A percentile compares a stretch with the other conserved stretches of the same genome.
Conservation (phyloP, 164 flowering plant species). For the Aristolochia contorta region DNA sequence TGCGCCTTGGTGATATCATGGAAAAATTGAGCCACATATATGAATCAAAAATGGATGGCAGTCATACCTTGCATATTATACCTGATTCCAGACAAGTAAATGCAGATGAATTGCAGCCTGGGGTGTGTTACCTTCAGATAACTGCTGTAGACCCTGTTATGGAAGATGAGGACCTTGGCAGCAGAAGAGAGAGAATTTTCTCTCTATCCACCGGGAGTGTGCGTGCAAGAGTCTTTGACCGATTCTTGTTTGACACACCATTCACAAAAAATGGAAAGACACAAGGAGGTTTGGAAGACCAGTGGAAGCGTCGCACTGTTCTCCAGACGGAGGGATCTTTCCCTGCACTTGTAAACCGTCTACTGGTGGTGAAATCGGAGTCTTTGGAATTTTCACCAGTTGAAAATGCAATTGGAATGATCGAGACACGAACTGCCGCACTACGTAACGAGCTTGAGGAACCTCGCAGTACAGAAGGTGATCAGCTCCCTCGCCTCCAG, state of each 20-base stretch:
- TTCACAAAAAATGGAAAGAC: conserved; percentile 98
- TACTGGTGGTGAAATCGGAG: conserved; percentile 79
- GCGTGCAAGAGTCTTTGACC: conserved; percentile 95
- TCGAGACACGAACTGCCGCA: conserved; percentile 96
- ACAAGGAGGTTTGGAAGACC: conserved; percentile 96
- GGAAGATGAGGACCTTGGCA: conserved; percentile 98
- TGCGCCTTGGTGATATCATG: conserved; percentile 96
- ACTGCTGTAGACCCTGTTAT: conserved; percentile 97
- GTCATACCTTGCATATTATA: conserved; percentile 74
- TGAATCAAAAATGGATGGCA: conserved; percentile 85
- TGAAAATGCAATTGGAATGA: conserved; percentile 98
- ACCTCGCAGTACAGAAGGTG: conserved; percentile 98
- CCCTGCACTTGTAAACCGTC: conserved; percentile 91
- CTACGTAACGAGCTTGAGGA: conserved; percentile 93
- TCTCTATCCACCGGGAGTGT: conserved; percentile 90
- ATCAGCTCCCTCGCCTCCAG: conserved; percentile 96
- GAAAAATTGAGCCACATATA: conserved; percentile 95
- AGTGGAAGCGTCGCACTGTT: conserved; percentile 91
- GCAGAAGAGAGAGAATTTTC: conserved; percentile 89
- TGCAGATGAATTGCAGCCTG: conserved; percentile 88
- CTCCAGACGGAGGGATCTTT: conserved; percentile 95
- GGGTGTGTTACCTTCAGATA: conserved; percentile 89
- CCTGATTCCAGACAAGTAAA: conserved; percentile 98
- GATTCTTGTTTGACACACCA: conserved; percentile 96
- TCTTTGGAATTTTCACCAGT: conserved; percentile 97